phyloP scores from a whole-genome alignment of 2,329 filamentous ascomycete species.

The Penicillium sp. region DNA sequence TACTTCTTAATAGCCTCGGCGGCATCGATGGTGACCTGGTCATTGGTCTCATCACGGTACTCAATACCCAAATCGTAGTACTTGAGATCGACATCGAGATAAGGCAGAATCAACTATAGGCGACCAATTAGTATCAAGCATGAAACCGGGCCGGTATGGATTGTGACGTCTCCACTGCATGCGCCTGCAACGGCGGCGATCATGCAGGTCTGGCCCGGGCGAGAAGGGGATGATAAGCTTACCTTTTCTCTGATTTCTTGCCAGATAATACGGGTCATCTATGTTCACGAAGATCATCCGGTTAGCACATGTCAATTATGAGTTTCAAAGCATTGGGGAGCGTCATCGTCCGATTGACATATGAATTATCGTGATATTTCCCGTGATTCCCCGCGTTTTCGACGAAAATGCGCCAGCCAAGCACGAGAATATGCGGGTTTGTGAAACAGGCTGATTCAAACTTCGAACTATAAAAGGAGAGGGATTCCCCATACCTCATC shows the following conservation, averaged over 20 bases:
- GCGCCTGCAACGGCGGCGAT: constrained; percentile 13
- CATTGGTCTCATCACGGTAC: constrained; percentile 93
- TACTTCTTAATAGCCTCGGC: constrained; percentile 99
- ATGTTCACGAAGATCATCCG: constrained; percentile 14
- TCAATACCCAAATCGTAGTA: constrained; percentile 93
- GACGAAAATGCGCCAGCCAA: constrained; percentile 26
- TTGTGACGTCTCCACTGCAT: constrained; percentile 14
- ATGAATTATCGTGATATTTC: constrained; percentile 13
- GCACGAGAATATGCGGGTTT: constrained; percentile 18
- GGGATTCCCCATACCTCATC: constrained; percentile 52
- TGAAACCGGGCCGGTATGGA: neutral
- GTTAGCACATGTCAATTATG: constrained; percentile 20
- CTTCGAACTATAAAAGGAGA: constrained; percentile 12
- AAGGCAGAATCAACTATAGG: constrained; percentile 78
- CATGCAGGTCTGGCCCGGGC: constrained; percentile 15
- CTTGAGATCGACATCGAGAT: constrained; percentile 96
- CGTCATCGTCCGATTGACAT: constrained; percentile 18
- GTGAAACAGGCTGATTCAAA: constrained; percentile 18
- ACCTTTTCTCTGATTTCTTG: constrained; percentile 95
- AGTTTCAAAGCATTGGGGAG: neutral
- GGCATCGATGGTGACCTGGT: constrained; percentile 91
- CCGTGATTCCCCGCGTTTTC: constrained; percentile 36
- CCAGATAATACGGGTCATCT: constrained; percentile 99
- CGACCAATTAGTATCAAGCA: constrained; percentile 14
- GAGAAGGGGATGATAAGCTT: constrained; percentile 22